Conservation (phyloP, 768 basidiomycete genomes). For the Amanita molliuscula region DNA sequence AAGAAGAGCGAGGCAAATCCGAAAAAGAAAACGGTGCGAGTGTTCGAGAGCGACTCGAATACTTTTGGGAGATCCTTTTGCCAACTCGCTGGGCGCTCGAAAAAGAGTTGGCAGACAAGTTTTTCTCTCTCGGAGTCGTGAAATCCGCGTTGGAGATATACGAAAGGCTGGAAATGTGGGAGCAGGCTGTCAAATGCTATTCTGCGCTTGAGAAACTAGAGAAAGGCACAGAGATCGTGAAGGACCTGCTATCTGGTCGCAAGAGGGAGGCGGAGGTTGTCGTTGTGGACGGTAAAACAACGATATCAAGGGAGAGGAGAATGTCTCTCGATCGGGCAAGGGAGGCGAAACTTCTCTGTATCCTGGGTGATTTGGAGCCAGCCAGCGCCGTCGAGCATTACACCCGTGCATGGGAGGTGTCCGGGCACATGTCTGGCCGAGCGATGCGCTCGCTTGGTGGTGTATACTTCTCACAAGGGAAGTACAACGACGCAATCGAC, state of each 20-base stretch:
- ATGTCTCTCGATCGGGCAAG: constrained; percentile 49
- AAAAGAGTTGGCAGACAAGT: constrained; percentile 77
- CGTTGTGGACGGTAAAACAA: constrained; percentile 45
- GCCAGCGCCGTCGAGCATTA: constrained; percentile 66
- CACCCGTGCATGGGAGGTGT: constrained; percentile 75
- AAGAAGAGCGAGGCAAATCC: not conserved
- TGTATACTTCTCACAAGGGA: constrained; percentile 58
- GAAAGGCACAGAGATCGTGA: constrained; percentile 71
- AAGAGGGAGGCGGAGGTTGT: constrained; percentile 79
- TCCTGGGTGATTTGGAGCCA: constrained; percentile 86
- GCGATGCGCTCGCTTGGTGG: constrained; percentile 91
- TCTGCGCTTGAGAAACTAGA: constrained; percentile 71
- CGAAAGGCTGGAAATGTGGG: constrained; percentile 96
- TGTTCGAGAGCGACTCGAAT: constrained; percentile 63
- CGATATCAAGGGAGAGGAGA: constrained; percentile 14
- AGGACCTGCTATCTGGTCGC: constrained; percentile 73
- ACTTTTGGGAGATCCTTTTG: constrained; percentile 71
- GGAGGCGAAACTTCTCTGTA: constrained; percentile 90
- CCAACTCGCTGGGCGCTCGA: constrained; percentile 94
- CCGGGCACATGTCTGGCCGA: constrained; percentile 70
- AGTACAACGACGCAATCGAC: constrained; percentile 51
- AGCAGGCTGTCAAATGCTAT: constrained; percentile 88
- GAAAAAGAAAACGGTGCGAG: constrained; percentile 45
- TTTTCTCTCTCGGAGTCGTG: constrained; percentile 76
- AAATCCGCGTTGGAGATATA: constrained; percentile 91